These are phyloP conservation scores for Starmerella asiatica DNA, from an alignment of 805 yeast genomes.

Conservation along the genomic window DNA sequence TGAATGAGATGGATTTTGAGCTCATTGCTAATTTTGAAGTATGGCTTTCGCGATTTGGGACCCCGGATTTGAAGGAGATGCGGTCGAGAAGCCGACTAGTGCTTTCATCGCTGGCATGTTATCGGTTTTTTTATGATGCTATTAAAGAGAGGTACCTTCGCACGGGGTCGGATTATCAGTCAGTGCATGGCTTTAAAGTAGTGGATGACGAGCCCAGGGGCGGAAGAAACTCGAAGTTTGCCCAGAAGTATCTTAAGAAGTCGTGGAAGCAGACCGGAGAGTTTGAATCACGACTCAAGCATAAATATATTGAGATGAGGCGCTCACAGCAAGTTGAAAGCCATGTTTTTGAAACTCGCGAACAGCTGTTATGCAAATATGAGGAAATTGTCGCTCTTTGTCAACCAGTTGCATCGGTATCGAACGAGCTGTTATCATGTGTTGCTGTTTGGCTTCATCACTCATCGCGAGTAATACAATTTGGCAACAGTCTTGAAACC, in stretches of 20 bases:
- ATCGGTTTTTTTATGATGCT: slow-evolving; percentile 19
- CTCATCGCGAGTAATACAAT: no score
- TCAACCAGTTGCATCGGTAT: slow-evolving; percentile 3
- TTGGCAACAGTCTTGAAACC: no score
- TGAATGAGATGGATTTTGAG: slow-evolving; percentile 17
- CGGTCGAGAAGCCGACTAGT: slow-evolving; percentile 17
- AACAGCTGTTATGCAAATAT: no score
- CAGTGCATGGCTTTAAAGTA: no score
- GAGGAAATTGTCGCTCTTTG: slow-evolving; percentile 7
- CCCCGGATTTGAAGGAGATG: slow-evolving; percentile 22
- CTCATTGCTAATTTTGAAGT: slow-evolving; percentile 17
- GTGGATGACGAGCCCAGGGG: not conserved
- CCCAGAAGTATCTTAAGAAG: not conserved
- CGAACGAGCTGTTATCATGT: slow-evolving; percentile 10
- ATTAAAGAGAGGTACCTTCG: slow-evolving; percentile 6
- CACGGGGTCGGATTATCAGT: no score
- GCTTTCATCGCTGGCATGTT: slow-evolving; percentile 17
- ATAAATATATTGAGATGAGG: no score
- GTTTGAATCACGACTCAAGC: slow-evolving; percentile 6
- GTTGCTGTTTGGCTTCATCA: no score
- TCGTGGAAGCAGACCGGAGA: slow-evolving; percentile 14
- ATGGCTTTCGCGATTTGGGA: slow-evolving; percentile 21
- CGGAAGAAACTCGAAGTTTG: not conserved
- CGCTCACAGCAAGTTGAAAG: no score
- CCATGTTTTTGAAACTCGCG: no score